Percentiles rank a stretch among this genome's conserved stretches.
These are phyloP conservation scores for Candida dajiaensis DNA, from an alignment of 805 yeast genomes.

Conservation along the genomic window DNA sequence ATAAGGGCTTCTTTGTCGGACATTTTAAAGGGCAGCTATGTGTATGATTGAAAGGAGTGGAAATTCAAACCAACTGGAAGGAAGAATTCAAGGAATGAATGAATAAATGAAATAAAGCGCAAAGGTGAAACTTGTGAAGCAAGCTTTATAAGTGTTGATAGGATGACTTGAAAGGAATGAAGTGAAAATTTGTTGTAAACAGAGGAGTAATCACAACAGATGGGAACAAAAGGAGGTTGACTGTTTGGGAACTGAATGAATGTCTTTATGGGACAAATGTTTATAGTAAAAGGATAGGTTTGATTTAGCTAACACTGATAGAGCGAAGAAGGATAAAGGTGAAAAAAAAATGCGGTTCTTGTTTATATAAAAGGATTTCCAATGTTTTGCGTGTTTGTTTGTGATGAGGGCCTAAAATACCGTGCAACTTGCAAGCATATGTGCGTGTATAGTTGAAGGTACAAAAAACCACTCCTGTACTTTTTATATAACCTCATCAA, in stretches of 20 bases:
- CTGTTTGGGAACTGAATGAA: background rate
- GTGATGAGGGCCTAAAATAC: background rate
- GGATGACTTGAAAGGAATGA: no score
- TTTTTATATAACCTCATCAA: background rate
- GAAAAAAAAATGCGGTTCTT: background rate
- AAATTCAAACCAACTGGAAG: no score
- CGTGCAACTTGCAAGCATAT: no score
- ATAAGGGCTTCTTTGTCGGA: slow-evolving; percentile 44
- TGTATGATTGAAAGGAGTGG: no score
- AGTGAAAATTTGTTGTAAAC: background rate
- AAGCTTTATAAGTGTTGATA: no score
- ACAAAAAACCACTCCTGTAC: no score
- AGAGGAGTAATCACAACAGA: background rate
- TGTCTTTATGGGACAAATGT: no score
- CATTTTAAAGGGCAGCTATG: slow-evolving; percentile 19
- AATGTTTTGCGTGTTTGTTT: background rate
- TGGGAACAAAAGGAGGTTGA: background rate
- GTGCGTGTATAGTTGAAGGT: no score
- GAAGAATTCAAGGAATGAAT: no score
- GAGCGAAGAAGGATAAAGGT: background rate
- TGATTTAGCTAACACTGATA: no score
- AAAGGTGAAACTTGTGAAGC: no score
- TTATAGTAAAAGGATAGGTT: background rate
- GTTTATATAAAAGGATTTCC: background rate
- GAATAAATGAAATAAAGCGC: no score